Evolutionary conservation across 2,329 filamentous ascomycete genomes (phyloP), one percentile per base, ranked within the genome.

Genomic region (Fusarium torreyae): DNA sequence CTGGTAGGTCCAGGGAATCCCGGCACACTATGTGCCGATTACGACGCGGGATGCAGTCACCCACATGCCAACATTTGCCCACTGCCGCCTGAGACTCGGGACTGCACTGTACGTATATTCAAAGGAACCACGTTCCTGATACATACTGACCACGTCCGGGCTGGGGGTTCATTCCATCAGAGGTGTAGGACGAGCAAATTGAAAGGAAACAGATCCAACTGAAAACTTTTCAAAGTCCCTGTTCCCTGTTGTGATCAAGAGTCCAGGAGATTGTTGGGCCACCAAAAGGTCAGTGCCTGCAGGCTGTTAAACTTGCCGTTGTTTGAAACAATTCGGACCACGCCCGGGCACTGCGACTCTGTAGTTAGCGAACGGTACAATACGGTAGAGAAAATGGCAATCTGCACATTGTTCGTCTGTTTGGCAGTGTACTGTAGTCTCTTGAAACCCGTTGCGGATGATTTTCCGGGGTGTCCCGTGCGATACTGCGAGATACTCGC

Each of bases 11-110:
- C 26, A 57, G 46, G 34, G 28, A 53, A 8, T 46, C 45, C 48
- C 34, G 22, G 51, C 45, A 50, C 34, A 40, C 20, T 53, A 45
- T 45, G 50, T 62, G 61, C 52, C 60, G 52, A 36, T 49, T 62
- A 67, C 55, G 44, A 68, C 56, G 55, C 61, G 53, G 64, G 63
- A 69, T 68, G 55, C 34, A 34, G 53, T 74, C 63, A 68, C 53
- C 55, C 60, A 65, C 72, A 75, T 75, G 63, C 74, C 69, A 73
- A 53, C 31, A 48, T 36, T 46, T 60, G 58, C 63, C 58, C 63
- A 50, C 58, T 56, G 39, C 46, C 57, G 55, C 64, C 66, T 63
- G 50, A 66, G 54, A 64, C 60, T 57, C 53, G 61, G 67, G 54
- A 48, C 50, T 40, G 61, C 22, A 52, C 53, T 43, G 40, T 58